Percentiles rank a stretch among this genome's conserved stretches.
Conservation (phyloP, 1,284 basidiomycete genomes). For the Mrakiaceae sp. region DNA sequence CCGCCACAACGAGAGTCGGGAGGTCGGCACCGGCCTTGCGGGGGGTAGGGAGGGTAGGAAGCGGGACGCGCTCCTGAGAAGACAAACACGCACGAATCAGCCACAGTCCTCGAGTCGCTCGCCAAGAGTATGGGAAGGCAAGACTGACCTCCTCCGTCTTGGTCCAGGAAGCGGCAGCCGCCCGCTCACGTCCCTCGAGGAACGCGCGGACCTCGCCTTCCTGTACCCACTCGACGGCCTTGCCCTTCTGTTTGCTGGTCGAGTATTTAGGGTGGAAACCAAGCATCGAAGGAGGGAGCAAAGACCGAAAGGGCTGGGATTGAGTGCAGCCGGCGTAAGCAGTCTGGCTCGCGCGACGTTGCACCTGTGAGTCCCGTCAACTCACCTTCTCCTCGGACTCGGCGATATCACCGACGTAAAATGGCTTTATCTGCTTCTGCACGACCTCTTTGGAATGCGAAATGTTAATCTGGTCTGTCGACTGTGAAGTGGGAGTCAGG, state of each 20-base stretch:
- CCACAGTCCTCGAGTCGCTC: too few species aligned
- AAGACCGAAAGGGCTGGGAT: conserved; percentile 2
- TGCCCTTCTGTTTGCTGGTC: not conserved
- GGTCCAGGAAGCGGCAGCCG: not conserved
- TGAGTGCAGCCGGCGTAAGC: too few species aligned
- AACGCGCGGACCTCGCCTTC: conserved; percentile 12
- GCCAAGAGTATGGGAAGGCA: too few species aligned
- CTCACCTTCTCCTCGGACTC: conserved; percentile 4
- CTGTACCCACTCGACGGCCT: conserved; percentile 4
- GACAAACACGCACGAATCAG: too few species aligned
- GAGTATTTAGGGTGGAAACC: conserved; percentile 6
- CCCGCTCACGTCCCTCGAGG: conserved; percentile 4
- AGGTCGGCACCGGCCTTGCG: not conserved
- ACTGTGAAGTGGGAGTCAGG: not conserved
- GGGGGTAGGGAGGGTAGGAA: not conserved
- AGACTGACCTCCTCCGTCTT: not conserved
- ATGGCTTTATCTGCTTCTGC: not conserved
- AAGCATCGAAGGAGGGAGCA: conserved; percentile 10
- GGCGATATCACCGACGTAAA: conserved; percentile 4
- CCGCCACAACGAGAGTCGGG: not conserved
- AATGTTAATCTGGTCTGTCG: conserved; percentile 13
- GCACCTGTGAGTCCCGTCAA: not conserved
- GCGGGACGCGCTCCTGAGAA: not conserved
- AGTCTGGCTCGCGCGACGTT: too few species aligned
- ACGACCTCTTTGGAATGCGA: not conserved